Evolutionary conservation across 1,284 basidiomycete genomes (phyloP).

Genomic region (Naganishia liquefaciens): DNA sequence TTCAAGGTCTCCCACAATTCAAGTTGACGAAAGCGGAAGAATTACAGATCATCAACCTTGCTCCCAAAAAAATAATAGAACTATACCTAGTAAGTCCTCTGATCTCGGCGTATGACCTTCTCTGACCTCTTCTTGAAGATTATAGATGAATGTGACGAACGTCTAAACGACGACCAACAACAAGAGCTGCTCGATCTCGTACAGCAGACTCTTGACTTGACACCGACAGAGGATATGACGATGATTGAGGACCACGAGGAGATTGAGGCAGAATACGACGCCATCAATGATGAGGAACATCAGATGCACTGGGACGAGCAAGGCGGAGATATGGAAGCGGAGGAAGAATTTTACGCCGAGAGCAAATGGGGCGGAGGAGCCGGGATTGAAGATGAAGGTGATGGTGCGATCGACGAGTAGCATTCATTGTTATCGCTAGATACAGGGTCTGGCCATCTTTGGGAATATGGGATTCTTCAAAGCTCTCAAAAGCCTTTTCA

Average conservation of each 20-base stretch:
- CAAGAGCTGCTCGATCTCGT: slow-evolving; percentile 68
- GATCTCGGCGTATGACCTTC: neutral
- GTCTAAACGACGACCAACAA: slow-evolving; percentile 68
- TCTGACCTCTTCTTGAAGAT: slow-evolving; percentile 60
- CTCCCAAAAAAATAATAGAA: slow-evolving; percentile 77
- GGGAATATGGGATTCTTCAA: neutral
- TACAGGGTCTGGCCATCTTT: neutral
- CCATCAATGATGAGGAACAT: slow-evolving; percentile 43
- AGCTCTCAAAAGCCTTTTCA: no score
- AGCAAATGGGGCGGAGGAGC: slow-evolving; percentile 49
- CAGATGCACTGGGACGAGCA: slow-evolving; percentile 38
- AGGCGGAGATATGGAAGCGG: slow-evolving; percentile 36
- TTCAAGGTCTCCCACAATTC: slow-evolving; percentile 66
- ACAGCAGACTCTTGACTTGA: slow-evolving; percentile 37
- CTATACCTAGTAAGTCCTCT: slow-evolving; percentile 74
- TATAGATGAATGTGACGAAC: slow-evolving; percentile 83
- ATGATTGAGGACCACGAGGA: slow-evolving; percentile 43
- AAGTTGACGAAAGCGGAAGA: slow-evolving; percentile 86
- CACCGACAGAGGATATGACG: slow-evolving; percentile 35
- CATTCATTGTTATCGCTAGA: neutral
- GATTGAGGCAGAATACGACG: slow-evolving; percentile 39
- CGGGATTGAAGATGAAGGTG: slow-evolving; percentile 45
- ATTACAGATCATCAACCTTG: slow-evolving; percentile 84
- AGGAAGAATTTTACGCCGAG: slow-evolving; percentile 50
- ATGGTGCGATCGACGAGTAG: slow-evolving; percentile 36